Base-by-base conservation (phyloP, 345 rosid species). In the Sonneratia alba region DNA sequence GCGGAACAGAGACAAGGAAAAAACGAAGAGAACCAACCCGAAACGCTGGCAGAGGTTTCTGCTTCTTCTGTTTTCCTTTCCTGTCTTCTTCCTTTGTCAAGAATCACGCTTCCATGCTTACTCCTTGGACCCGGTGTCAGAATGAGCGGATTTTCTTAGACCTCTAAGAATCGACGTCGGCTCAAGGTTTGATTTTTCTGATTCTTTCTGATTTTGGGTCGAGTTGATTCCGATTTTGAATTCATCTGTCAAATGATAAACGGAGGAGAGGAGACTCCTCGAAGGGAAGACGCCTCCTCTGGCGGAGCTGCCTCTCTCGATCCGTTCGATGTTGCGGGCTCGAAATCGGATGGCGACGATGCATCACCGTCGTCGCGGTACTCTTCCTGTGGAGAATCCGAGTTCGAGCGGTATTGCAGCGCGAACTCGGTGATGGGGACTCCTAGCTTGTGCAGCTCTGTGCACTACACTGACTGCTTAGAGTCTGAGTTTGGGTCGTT, bases 341-440 rank as follows among this genome's bases (percentile, higher is more conserved):
- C 71, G 21, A 85, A 83, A 70, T 81, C 75, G 73, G 85, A 73
- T 34, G 85, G 79, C 13, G 72, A 68, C 3, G 90, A 78, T 32
- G 84, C 24, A n/a, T 85, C 92, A 6, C 82, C 87, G 34, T 77
- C 84, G n/a, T 85, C 96, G 74, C 88, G 82, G 73, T 86, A 87
- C 77, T 88, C 98, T 22, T 88, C 97, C 1, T 90, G 95, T 24
- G 97, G 89, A 38, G 98, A 90, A 71, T 89, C 95, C 18, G 97
- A 91, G 71, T 84, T 86, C 59, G 96, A 90, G 70, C 83, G 90
- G 9, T 94, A 94, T 57, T 87, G 88, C 75, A 94, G 95, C 72
- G 96, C 95, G 6, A 89, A 88, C 81, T 94, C 96, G 74, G 91
- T 80, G 8, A 73, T 88, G 75, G 96, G 91, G 48, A 92, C 97